A percentile compares a stretch with the other conserved stretches of the same genome.
Conservation (phyloP, 306 rosid species). For the Vicia faba region DNA sequence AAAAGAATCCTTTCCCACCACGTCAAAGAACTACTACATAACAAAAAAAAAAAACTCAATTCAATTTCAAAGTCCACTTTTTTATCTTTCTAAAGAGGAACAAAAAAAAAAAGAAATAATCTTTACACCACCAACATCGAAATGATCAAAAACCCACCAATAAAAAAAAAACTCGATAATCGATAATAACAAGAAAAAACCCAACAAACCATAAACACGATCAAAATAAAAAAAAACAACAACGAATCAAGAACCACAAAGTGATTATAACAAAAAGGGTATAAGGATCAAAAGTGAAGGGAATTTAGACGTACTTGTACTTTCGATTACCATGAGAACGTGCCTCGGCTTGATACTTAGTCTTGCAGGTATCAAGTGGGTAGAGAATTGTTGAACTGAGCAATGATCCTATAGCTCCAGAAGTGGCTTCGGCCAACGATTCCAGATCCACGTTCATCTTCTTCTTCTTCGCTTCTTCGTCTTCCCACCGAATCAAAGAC, state of each 20-base stretch:
- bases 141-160: constrained; percentile 3
- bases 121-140: not conserved
- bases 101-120: not conserved
- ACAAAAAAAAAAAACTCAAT: constrained; percentile 1
- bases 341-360: constrained; percentile 93
- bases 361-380: constrained; percentile 95
- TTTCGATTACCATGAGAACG: constrained; percentile 63
- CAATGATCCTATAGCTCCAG: constrained; percentile 95
- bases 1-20: not conserved
- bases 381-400: constrained; percentile 88
- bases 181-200: constrained; percentile 1
- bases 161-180: not conserved
- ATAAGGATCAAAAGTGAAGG: constrained; percentile 24
- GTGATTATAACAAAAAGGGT: not conserved
- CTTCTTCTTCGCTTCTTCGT: constrained; percentile 16
- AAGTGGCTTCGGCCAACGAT: constrained; percentile 94
- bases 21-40: not conserved
- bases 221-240: not conserved
- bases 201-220: not conserved
- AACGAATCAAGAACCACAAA: not conserved
- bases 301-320: constrained; percentile 48
- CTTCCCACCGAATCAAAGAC: not conserved
- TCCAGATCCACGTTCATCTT: constrained; percentile 81
- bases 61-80: not conserved
- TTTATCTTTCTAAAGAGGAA: not conserved